phyloP scores from a whole-genome alignment of 1,139 yeast genomes.

The Hanseniaspora uvarum region DNA sequence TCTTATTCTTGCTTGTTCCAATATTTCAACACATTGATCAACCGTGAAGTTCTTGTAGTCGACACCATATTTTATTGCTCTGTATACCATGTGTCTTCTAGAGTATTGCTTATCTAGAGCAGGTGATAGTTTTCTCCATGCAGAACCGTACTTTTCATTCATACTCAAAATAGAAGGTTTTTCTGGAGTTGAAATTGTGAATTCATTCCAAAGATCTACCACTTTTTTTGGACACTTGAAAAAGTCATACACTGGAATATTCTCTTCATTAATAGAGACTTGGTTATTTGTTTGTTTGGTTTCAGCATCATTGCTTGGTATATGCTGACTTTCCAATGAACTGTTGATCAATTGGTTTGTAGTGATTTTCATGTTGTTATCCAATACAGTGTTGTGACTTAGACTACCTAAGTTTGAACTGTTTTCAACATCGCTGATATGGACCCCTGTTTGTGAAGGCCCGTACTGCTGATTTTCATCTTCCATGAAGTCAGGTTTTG shows the following conservation, averaged over 20 bases:
- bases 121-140: slow-evolving; percentile 35
- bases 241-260: slow-evolving; percentile 27
- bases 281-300: not conserved
- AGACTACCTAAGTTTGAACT: not conserved
- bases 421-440: slow-evolving; percentile 6
- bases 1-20: slow-evolving; percentile 31
- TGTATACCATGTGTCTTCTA: slow-evolving; percentile 34
- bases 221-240: slow-evolving; percentile 35
- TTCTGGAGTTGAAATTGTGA: slow-evolving; percentile 32
- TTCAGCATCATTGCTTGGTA: not conserved
- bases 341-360: not conserved
- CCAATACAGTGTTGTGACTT: not conserved
- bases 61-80: slow-evolving; percentile 35
- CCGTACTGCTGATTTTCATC: not conserved
- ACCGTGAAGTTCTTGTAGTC: slow-evolving; percentile 30
- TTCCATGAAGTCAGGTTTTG: not conserved
- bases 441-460: not conserved
- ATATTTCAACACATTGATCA: slow-evolving; percentile 30
- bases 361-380: not conserved
- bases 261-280: not conserved
- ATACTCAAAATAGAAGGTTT: slow-evolving; percentile 35
- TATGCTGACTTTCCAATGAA: not conserved
- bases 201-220: slow-evolving; percentile 36
- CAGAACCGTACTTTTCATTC: slow-evolving; percentile 33
- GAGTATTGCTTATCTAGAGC: slow-evolving; percentile 35